Base-by-base conservation (phyloP, 1,284 basidiomycete genomes). In the Trametes versicolor region DNA sequence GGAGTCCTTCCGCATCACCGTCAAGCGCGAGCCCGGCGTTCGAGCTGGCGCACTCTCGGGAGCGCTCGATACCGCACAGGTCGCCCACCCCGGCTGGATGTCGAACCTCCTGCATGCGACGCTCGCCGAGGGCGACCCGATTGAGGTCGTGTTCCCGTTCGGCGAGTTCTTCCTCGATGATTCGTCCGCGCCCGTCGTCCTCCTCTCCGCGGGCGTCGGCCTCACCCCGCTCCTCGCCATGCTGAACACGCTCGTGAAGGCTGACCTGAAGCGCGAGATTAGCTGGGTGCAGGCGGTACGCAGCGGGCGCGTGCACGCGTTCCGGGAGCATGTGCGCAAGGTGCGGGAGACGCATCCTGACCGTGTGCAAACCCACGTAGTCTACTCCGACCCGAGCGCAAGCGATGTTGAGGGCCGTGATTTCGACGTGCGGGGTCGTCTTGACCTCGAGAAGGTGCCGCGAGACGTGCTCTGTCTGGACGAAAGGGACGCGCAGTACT, bases 101-200 rank as follows among this genome's bases (percentile, higher is more conserved):
- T 73, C 72, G 34, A 73, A 72, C 66, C 62, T 73, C 27, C 66
- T 74, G 7, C 72, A 74, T 61, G 69, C 67, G 48, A 67, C 60
- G 29, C 51, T 73, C 25, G 48, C 66, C 51, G 70, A 70, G 53
- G 70, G 72, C 61, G 71, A 72, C 66, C 36, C 60, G 32, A 37
- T 74, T 57, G 67, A 72, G 45, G 66, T 73, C 62, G 65, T 71
- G 25, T 59, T 59, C 58, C 72, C 73, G 4, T 74, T 68, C 65
- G 73, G 73, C 66, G 72, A 73, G 58, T 74, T 74, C 69, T 73
- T 71, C 70, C 70, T 74, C 59, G 73, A 72, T 64, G 62, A 60
- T 36, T 63, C 65, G 27, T 21, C 64, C 37, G 43, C 71, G 41
- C 72, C 73, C 64, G 67, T 72, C 51, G 72, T 73, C 36, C 71